phyloP scores from a whole-genome alignment of 2,329 filamentous ascomycete genomes.

The Fusarium ramigenum region DNA sequence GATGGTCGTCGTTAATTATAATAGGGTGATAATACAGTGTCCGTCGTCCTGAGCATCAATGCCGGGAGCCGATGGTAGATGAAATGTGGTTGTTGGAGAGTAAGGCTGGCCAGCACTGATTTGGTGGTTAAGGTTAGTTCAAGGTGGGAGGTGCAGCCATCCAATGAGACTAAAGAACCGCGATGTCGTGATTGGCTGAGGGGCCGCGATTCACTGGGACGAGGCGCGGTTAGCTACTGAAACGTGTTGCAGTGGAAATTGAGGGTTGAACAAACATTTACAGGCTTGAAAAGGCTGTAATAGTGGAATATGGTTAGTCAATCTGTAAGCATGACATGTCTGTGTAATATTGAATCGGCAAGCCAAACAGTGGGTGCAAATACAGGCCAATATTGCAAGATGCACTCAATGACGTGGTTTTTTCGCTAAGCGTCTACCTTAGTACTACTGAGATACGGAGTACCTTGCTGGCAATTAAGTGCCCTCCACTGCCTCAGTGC shows the following conservation, averaged over 20 bases:
- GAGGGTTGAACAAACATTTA: not conserved
- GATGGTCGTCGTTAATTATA: conserved; percentile 16
- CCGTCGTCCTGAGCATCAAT: conserved; percentile 33
- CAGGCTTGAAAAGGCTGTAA: not conserved
- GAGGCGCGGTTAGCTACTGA: conserved; percentile 36
- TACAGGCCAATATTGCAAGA: not conserved
- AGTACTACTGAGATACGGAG: not conserved
- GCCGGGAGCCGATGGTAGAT: conserved; percentile 29
- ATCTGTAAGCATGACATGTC: not conserved
- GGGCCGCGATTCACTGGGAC: conserved; percentile 27
- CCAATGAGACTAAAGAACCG: conserved; percentile 34
- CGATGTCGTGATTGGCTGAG: conserved; percentile 37
- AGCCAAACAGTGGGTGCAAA: not conserved
- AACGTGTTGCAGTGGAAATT: conserved; percentile 8
- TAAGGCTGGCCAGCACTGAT: conserved; percentile 25
- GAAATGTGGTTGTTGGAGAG: conserved; percentile 33
- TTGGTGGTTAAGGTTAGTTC: conserved; percentile 29
- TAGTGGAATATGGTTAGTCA: not conserved
- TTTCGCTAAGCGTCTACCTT: conserved; percentile 22
- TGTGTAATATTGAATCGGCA: not conserved
- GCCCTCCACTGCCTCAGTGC: not conserved
- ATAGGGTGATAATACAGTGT: conserved; percentile 12
- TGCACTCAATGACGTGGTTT: conserved; percentile 26
- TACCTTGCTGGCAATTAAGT: conserved; percentile 8
- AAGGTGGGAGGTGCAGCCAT: conserved; percentile 39